Evolutionary conservation across 2,329 filamentous ascomycete species (phyloP).

Genomic region (Cercospora canescens): DNA sequence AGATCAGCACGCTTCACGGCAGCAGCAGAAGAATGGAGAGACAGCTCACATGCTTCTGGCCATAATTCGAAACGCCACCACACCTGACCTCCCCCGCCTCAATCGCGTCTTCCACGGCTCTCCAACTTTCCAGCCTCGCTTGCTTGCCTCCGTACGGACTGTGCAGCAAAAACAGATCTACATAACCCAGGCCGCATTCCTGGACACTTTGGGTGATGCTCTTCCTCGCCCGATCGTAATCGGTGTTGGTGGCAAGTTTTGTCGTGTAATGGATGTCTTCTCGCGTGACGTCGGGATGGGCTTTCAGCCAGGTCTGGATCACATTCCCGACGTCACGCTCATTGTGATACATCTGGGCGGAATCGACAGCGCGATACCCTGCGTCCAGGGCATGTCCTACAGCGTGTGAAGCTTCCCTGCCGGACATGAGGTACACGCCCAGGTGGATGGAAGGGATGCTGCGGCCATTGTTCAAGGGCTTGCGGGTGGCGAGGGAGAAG

Average conservation of each 20-base stretch:
- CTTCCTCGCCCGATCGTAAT: conserved; percentile 66
- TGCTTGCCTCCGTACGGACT: conserved; percentile 73
- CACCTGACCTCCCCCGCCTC: conserved; percentile 68
- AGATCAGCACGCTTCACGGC: not conserved
- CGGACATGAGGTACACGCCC: conserved; percentile 71
- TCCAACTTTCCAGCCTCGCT: conserved; percentile 71
- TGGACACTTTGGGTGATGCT: conserved; percentile 67
- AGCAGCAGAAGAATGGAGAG: not conserved
- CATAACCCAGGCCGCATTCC: conserved; percentile 68
- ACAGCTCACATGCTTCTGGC: conserved; percentile 67
- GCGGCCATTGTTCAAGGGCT: conserved; percentile 62
- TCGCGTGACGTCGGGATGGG: conserved; percentile 52
- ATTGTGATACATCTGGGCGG: conserved; percentile 68
- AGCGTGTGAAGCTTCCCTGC: conserved; percentile 58
- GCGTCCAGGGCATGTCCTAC: conserved; percentile 47
- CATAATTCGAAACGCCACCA: conserved; percentile 78
- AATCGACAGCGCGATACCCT: conserved; percentile 56
- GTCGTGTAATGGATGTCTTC: conserved; percentile 78
- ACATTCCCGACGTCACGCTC: conserved; percentile 69
- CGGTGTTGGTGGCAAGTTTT: conserved; percentile 68
- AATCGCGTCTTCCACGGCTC: conserved; percentile 74
- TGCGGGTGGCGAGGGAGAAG: conserved; percentile 45
- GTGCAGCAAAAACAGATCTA: conserved; percentile 79
- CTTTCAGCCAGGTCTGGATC: conserved; percentile 45
- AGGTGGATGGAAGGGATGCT: conserved; percentile 72